These are phyloP conservation scores for Kluyveromyces sp. DNA, from an alignment of 1,139 yeast genomes.

Conservation along the genomic window DNA sequence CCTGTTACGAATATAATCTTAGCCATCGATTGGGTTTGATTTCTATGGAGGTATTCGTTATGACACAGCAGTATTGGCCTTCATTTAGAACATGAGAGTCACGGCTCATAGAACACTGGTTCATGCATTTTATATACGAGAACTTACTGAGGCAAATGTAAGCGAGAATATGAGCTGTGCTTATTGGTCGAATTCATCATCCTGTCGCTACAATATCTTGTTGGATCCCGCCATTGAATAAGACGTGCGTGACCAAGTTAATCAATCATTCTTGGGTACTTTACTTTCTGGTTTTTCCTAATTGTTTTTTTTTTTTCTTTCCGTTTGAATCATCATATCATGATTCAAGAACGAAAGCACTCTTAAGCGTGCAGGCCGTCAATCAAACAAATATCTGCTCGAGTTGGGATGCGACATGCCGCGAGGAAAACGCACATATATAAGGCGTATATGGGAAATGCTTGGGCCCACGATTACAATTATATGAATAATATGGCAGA, in stretches of 20 bases:
- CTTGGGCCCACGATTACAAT: not conserved
- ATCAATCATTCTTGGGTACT: no score
- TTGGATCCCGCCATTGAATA: not conserved
- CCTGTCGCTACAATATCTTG: not conserved
- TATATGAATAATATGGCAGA: not conserved
- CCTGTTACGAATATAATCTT: slow-evolving; percentile 27
- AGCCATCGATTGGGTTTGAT: not conserved
- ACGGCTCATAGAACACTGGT: not conserved
- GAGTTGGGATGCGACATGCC: not conserved
- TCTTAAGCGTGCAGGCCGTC: not conserved
- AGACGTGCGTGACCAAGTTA: not conserved
- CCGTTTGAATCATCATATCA: not conserved
- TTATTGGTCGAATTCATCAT: not conserved
- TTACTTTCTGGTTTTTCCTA: not conserved
- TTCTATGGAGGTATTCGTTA: not conserved
- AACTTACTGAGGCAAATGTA: not conserved
- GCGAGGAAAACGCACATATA: not conserved
- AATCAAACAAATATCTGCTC: not conserved
- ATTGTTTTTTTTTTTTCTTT: no score
- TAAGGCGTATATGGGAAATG: not conserved
- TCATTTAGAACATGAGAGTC: not conserved
- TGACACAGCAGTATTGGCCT: not conserved
- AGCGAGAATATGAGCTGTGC: not conserved
- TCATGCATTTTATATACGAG: not conserved
- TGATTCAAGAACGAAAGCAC: not conserved